Evolutionary conservation across 2,329 filamentous ascomycete species (phyloP).

Genomic region (Cladophialophora bantiana): DNA sequence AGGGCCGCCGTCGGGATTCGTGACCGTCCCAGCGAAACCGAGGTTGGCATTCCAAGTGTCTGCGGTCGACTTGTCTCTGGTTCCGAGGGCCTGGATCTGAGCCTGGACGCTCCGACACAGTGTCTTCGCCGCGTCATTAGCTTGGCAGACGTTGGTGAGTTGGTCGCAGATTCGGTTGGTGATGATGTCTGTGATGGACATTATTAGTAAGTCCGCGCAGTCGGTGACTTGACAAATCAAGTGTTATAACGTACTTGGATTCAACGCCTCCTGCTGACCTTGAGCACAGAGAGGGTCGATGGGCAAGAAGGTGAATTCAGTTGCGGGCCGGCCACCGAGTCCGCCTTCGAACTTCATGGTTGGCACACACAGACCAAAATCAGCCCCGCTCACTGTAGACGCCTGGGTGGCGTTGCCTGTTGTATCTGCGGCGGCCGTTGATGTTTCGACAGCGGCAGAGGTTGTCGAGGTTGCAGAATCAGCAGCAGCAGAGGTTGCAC

Average conservation of each 20-base stretch:
- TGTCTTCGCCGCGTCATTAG: constrained; percentile 65
- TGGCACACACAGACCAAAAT: constrained; percentile 60
- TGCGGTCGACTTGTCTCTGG: constrained; percentile 50
- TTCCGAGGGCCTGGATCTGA: constrained; percentile 56
- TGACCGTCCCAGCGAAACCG: constrained; percentile 44
- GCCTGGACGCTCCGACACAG: constrained; percentile 63
- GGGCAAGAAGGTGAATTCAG: constrained; percentile 73
- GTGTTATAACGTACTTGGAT: constrained; percentile 67
- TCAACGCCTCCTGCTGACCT: constrained; percentile 70
- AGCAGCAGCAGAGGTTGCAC: constrained; percentile 12
- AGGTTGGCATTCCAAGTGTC: constrained; percentile 52
- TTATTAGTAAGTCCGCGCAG: neutral
- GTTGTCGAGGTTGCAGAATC: constrained; percentile 26
- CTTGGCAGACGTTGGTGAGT: constrained; percentile 70
- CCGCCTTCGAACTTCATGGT: constrained; percentile 65
- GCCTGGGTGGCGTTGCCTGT: constrained; percentile 25
- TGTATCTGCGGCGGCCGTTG: constrained; percentile 21
- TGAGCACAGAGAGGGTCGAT: constrained; percentile 66
- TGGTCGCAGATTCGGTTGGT: constrained; percentile 75
- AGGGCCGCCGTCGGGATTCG: constrained; percentile 34
- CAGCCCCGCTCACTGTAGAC: constrained; percentile 44
- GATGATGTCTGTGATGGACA: constrained; percentile 63
- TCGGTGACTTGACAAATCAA: neutral
- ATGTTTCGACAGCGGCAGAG: constrained; percentile 26
- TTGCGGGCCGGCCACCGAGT: constrained; percentile 58